These are phyloP conservation scores for Zygosaccharomyces bailii DNA, from an alignment of 805 yeast genomes.

Conservation along the genomic window DNA sequence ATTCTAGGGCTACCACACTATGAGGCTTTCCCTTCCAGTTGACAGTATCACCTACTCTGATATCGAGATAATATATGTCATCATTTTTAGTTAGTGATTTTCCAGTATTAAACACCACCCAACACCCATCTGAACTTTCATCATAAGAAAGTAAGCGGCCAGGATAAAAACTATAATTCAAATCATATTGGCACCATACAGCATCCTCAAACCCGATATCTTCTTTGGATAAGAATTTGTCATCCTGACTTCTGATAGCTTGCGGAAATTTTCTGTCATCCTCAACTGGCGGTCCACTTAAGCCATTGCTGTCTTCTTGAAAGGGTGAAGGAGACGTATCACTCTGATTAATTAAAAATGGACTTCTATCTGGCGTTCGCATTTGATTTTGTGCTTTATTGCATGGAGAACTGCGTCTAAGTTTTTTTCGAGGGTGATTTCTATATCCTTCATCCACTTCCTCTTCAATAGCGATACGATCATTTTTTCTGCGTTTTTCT, in stretches of 20 bases:
- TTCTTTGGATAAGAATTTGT: slow-evolving; percentile 22
- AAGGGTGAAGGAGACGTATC: too few species aligned
- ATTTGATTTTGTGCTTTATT: not conserved
- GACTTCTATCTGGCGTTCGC: not conserved
- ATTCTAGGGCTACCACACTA: slow-evolving; percentile 46
- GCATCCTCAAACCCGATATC: slow-evolving; percentile 37
- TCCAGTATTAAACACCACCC: slow-evolving; percentile 26
- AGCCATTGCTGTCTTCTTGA: not conserved
- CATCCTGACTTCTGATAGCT: slow-evolving; percentile 9
- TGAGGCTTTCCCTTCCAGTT: slow-evolving; percentile 38
- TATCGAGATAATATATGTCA: slow-evolving; percentile 47
- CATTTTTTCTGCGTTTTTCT: slow-evolving; percentile 8
- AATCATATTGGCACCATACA: slow-evolving; percentile 53
- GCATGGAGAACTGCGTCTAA: not conserved
- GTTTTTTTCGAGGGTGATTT: slow-evolving; percentile 8
- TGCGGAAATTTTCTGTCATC: not conserved
- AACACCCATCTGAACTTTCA: slow-evolving; percentile 16
- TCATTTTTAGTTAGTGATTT: slow-evolving; percentile 19
- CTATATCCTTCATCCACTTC: slow-evolving; percentile 10
- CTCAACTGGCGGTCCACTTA: not conserved
- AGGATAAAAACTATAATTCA: slow-evolving; percentile 45
- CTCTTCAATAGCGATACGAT: slow-evolving; percentile 1
- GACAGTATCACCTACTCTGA: slow-evolving; percentile 55
- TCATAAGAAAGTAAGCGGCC: slow-evolving; percentile 39
- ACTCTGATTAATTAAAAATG: not conserved